Evolutionary conservation across 768 basidiomycete species (phyloP).

Genomic region (Arthromyces matolae): DNA sequence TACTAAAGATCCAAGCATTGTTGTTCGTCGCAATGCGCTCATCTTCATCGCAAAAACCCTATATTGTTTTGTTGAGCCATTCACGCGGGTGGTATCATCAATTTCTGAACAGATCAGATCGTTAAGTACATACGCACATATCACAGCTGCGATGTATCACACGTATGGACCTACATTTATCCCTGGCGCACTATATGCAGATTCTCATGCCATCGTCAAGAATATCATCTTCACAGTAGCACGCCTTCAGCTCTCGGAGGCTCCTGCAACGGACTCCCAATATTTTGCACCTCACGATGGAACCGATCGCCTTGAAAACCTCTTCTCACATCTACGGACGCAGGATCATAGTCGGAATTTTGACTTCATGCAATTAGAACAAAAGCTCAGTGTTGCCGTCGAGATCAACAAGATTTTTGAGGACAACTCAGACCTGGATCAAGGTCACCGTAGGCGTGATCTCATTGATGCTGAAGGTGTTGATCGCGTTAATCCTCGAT

Average conservation of each 20-base stretch:
- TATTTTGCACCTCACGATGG: background rate
- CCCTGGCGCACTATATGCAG: background rate
- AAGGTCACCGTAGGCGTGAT: no score
- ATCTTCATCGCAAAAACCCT: no score
- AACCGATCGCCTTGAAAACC: background rate
- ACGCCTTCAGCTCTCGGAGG: background rate
- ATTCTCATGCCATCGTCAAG: background rate
- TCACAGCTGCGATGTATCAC: background rate
- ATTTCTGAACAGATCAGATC: background rate
- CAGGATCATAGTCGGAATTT: background rate
- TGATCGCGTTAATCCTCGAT: no score
- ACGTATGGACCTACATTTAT: background rate
- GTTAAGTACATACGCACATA: background rate
- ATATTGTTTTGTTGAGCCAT: no score
- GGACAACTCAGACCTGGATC: no score
- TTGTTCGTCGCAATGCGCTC: no score
- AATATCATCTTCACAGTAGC: background rate
- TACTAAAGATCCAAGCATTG: no score
- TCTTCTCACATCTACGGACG: background rate
- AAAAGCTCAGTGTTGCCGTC: no score
- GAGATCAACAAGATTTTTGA: no score
- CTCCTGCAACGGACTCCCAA: background rate
- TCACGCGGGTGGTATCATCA: no score
- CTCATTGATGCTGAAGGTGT: no score
- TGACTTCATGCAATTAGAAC: background rate